Percentiles rank a stretch among this genome's conserved stretches.
These are phyloP conservation scores for Phylloporus arenicola DNA, from an alignment of 768 basidiomycete genomes.

Conservation along the genomic window DNA sequence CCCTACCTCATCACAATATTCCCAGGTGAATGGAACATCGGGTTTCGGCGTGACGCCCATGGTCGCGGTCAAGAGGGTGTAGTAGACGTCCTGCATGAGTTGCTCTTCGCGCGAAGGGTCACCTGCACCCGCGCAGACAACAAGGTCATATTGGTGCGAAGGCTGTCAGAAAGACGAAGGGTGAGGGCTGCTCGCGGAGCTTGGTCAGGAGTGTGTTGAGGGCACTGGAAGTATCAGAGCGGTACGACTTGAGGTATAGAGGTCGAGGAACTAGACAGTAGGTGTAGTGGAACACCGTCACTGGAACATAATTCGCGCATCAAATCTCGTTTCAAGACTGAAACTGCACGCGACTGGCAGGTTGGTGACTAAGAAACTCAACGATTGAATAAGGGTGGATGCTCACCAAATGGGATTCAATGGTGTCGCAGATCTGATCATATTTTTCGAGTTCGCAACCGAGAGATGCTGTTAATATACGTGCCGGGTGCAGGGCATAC, in stretches of 20 bases:
- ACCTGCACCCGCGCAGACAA: constrained; percentile 43
- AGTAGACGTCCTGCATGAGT: constrained; percentile 80
- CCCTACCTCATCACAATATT: constrained; percentile 79
- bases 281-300: too few species aligned
- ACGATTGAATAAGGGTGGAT: background rate
- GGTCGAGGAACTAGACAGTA: constrained; percentile 87
- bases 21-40: constrained; percentile 72
- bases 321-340: constrained; percentile 66
- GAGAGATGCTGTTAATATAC: constrained; percentile 56
- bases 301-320: too few species aligned
- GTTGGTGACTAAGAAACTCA: background rate
- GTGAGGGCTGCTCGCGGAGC: constrained; percentile 87
- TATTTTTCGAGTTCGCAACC: constrained; percentile 74
- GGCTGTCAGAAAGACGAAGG: constrained; percentile 61
- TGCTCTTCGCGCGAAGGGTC: constrained; percentile 68
- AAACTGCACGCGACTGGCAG: constrained; percentile 61
- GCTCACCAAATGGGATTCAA: constrained; percentile 67
- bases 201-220: constrained; percentile 83
- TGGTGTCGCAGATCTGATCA: constrained; percentile 72
- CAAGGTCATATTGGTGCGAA: constrained; percentile 42
- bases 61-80: constrained; percentile 76
- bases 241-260: constrained; percentile 77
- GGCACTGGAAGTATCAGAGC: constrained; percentile 67
- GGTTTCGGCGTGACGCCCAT: constrained; percentile 82
- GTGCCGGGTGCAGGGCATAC: constrained; percentile 57